Evolutionary conservation across 331 rosid species (phyloP).

Genomic region (Phaseolus coccineus): DNA sequence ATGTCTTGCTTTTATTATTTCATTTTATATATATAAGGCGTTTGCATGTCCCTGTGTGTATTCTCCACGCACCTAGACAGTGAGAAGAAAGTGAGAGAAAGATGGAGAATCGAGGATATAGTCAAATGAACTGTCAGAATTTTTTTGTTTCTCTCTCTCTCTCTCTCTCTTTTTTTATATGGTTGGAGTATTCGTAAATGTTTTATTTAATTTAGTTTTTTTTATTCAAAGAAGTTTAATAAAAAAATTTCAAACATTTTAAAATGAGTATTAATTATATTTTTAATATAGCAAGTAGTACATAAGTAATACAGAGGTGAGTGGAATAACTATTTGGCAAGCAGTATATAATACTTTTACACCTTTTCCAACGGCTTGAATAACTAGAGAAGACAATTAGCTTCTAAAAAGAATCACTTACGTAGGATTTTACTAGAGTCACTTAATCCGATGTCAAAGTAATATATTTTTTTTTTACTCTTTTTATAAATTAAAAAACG

Average conservation of each 20-base stretch:
- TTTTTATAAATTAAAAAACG: too few species aligned
- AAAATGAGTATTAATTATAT: conserved; percentile 10
- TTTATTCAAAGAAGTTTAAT: too few species aligned
- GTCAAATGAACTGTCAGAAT: background rate
- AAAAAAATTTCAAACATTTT: conserved; percentile 5
- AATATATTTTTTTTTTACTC: too few species aligned
- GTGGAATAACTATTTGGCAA: conserved; percentile 16
- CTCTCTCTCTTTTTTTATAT: too few species aligned
- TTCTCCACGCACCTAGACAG: conserved; percentile 17
- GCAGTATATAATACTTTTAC: background rate
- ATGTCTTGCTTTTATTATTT: conserved; percentile 46
- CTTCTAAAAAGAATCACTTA: too few species aligned
- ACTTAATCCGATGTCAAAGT: too few species aligned
- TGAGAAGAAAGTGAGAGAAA: conserved; percentile 7
- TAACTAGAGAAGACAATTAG: too few species aligned
- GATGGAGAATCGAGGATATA: background rate
- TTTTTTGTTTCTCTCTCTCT: too few species aligned
- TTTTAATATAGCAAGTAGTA: conserved; percentile 4
- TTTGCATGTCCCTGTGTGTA: conserved; percentile 39
- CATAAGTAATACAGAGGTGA: background rate
- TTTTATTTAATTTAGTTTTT: too few species aligned
- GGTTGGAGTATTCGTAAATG: too few species aligned
- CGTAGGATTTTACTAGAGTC: too few species aligned
- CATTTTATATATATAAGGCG: conserved; percentile 37
- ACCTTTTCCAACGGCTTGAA: background rate